These are phyloP conservation scores for Monilinia aucupariae DNA, from an alignment of 2,329 filamentous ascomycete genomes.

Conservation along the genomic window DNA sequence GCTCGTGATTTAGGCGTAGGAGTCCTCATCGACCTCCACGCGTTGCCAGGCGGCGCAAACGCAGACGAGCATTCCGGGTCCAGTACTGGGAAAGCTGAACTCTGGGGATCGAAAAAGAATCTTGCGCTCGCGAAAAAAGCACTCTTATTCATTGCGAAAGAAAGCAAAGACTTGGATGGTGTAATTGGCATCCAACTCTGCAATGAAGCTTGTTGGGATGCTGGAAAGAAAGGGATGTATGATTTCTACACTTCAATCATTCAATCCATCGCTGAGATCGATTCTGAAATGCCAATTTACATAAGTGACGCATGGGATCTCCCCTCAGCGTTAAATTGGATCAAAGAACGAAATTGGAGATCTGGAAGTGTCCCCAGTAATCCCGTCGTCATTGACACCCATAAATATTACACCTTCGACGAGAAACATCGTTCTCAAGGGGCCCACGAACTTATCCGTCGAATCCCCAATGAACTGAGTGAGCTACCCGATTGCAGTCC, in stretches of 20 bases:
- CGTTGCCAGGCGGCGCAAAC: slow-evolving; percentile 54
- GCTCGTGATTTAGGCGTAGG: slow-evolving; percentile 44
- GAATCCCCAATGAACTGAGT: slow-evolving; percentile 40
- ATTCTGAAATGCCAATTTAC: slow-evolving; percentile 48
- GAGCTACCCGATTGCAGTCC: slow-evolving; percentile 40
- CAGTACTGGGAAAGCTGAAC: slow-evolving; percentile 44
- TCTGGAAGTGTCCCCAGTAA: slow-evolving; percentile 32
- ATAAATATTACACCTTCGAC: slow-evolving; percentile 55
- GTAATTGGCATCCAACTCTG: slow-evolving; percentile 53
- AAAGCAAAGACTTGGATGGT: slow-evolving; percentile 38
- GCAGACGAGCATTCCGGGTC: slow-evolving; percentile 51
- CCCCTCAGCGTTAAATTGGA: slow-evolving; percentile 42
- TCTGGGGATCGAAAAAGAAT: slow-evolving; percentile 44
- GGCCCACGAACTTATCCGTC: slow-evolving; percentile 47
- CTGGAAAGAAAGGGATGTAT: slow-evolving; percentile 46
- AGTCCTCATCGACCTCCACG: slow-evolving; percentile 54
- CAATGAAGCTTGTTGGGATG: slow-evolving; percentile 48
- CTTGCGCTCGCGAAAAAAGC: slow-evolving; percentile 44
- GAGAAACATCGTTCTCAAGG: slow-evolving; percentile 46
- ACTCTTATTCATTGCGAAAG: slow-evolving; percentile 45
- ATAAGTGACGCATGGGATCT: slow-evolving; percentile 56
- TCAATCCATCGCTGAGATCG: slow-evolving; percentile 42
- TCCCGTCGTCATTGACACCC: slow-evolving; percentile 53
- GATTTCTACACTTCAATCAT: slow-evolving; percentile 52
- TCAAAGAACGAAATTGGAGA: slow-evolving; percentile 33